Evolutionary conservation across 345 rosid species (phyloP).

Genomic region (Litchi chinensis): DNA sequence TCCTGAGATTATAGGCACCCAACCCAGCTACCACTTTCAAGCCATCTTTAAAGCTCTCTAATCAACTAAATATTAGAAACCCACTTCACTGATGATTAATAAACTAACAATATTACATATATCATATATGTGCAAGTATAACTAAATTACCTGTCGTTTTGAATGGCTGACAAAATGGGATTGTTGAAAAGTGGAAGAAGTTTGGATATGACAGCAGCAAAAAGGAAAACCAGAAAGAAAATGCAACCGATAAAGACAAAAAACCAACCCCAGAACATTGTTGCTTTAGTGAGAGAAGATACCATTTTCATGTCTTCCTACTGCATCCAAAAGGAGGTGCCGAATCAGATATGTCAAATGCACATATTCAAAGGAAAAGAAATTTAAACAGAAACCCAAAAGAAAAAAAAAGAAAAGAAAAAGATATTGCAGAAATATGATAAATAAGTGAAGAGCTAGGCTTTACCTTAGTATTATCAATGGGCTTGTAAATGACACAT

Average conservation of each 20-base stretch:
- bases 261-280: conserved; percentile 34
- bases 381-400: too few relatives aligned
- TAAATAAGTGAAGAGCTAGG: too few relatives aligned
- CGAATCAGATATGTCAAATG: background rate
- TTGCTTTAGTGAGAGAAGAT: conserved; percentile 2
- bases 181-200: conserved; percentile 45
- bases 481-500: too few relatives aligned
- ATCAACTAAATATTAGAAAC: background rate
- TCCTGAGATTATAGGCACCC: background rate
- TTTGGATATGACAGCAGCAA: conserved; percentile 52
- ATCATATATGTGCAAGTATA: too few relatives aligned
- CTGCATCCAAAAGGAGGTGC: background rate
- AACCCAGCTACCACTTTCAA: too few relatives aligned
- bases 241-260: conserved; percentile 35
- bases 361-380: background rate
- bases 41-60: too few relatives aligned
- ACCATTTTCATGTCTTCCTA: background rate
- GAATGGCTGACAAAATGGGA: conserved; percentile 45
- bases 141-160: conserved; percentile 50
- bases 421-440: too few relatives aligned
- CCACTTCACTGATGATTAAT: background rate
- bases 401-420: too few relatives aligned
- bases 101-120: background rate
- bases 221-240: conserved; percentile 42
- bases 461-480: too few relatives aligned